Conservation (phyloP, 2,329 filamentous ascomycete genomes). For the Ophiostoma populinum region DNA sequence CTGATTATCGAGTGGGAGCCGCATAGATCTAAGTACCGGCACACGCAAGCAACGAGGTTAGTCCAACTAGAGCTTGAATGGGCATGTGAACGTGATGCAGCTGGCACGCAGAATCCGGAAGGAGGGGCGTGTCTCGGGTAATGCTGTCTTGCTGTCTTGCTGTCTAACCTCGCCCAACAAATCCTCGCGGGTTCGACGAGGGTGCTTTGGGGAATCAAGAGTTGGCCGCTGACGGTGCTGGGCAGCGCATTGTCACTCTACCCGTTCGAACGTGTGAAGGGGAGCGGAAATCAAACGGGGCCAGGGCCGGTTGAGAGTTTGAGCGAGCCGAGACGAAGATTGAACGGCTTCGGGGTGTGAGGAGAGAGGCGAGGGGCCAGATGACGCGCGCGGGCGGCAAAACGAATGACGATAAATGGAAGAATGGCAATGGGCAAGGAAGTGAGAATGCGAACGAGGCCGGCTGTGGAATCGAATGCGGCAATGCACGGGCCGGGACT, state of each 20-base stretch:
- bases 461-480: constrained; percentile 8
- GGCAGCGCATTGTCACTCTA: constrained; percentile 8
- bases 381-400: background rate
- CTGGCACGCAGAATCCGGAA: too few relatives aligned
- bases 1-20: too few relatives aligned
- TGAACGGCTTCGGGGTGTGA: background rate
- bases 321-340: background rate
- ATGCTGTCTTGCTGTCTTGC: too few relatives aligned
- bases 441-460: constrained; percentile 2
- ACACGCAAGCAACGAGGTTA: too few relatives aligned
- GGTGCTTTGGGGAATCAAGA: constrained; percentile 8
- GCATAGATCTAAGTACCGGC: too few relatives aligned
- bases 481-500: too few relatives aligned
- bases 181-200: constrained; percentile 4
- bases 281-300: background rate
- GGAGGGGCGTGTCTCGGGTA: too few relatives aligned
- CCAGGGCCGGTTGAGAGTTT: background rate
- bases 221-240: constrained; percentile 6
- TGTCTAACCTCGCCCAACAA: constrained; percentile 9
- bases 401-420: background rate
- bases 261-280: constrained; percentile 1
- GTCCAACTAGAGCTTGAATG: too few relatives aligned
- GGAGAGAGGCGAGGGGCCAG: background rate
- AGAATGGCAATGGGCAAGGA: background rate
- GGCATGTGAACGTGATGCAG: too few relatives aligned